Evolutionary conservation across 148 eudicot genomes (phyloP).

Genomic region (Polygonum maritimum): DNA sequence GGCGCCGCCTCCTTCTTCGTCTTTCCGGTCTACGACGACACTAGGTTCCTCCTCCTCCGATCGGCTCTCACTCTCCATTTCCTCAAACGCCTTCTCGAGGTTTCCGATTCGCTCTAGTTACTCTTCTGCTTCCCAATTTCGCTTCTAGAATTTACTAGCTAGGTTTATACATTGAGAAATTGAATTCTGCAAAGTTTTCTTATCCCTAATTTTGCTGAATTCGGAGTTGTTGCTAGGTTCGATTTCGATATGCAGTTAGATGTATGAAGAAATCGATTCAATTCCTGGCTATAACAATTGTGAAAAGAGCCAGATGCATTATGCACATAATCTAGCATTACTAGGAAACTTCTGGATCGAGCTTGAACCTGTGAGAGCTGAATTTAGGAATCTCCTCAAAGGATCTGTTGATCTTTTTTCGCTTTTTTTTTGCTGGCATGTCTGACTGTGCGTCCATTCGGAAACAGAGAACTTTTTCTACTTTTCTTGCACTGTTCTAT

Average conservation of each 20-base stretch:
- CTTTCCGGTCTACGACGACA: slow-evolving; percentile 21
- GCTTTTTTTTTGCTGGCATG: neutral
- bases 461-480: neutral
- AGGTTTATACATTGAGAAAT: neutral
- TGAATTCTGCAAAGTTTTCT: neutral
- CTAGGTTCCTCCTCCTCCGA: slow-evolving; percentile 30
- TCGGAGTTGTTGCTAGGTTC: neutral
- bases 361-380: neutral
- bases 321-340: neutral
- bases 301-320: neutral
- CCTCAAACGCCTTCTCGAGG: slow-evolving; percentile 46
- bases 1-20: slow-evolving; percentile 22
- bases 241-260: neutral
- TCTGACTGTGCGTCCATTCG: neutral
- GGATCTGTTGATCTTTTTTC: neutral
- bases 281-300: neutral
- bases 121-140: neutral
- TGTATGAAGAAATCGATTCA: neutral
- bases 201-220: neutral
- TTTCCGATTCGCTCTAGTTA: neutral
- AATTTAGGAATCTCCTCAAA: neutral
- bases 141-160: neutral
- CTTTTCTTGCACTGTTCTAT: neutral
- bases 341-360: neutral
- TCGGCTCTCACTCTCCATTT: slow-evolving; percentile 33